phyloP scores from a whole-genome alignment of 495 filamentous ascomycete genomes.

The Neurospora sp. region DNA sequence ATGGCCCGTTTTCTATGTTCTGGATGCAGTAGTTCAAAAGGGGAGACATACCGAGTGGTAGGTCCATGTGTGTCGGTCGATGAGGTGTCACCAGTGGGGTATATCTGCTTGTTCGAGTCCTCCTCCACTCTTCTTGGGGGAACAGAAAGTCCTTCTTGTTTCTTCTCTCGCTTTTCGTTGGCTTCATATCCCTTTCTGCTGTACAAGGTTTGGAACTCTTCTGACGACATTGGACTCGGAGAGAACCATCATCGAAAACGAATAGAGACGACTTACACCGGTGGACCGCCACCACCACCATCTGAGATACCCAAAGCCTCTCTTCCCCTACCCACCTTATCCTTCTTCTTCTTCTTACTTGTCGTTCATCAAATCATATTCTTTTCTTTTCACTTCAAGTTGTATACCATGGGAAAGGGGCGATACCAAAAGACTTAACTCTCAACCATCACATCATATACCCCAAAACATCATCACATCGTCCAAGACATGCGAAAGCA shows the following conservation, averaged over 20 bases:
- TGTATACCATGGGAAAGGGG: background rate
- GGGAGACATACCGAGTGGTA: background rate
- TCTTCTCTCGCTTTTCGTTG: background rate
- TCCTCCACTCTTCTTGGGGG: background rate
- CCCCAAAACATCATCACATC: background rate
- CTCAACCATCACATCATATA: background rate
- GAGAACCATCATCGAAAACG: background rate
- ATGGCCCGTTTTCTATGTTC: background rate
- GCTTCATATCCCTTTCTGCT: background rate
- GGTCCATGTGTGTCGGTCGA: background rate
- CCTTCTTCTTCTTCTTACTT: background rate
- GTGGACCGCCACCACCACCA: background rate
- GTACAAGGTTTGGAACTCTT: background rate
- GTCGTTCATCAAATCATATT: background rate
- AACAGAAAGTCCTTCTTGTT: background rate
- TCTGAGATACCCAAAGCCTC: background rate
- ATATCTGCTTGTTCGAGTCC: background rate
- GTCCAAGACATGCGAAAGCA: constrained; percentile 30
- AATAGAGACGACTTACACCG: background rate
- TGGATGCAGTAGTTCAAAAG: background rate
- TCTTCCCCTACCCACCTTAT: background rate
- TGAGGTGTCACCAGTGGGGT: background rate
- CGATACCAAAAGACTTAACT: background rate
- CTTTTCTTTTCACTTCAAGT: background rate
- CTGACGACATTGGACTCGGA: background rate